Percentiles rank a stretch among this genome's conserved stretches.
Evolutionary conservation across 306 rosid genomes (phyloP).

Genomic region (Casuarina cunninghamiana): DNA sequence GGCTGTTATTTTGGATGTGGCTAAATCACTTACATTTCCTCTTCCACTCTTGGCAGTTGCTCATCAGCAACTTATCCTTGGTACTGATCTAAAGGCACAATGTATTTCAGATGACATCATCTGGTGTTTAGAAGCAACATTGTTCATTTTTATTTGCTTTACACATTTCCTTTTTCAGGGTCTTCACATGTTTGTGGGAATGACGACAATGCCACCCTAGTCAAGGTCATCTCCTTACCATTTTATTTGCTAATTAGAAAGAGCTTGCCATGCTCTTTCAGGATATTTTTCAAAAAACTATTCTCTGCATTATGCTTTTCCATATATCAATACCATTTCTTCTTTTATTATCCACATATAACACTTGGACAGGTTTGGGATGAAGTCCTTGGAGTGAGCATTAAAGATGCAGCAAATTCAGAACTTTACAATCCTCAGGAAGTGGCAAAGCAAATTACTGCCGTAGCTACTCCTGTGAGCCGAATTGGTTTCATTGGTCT

Average conservation of each 20-base stretch:
- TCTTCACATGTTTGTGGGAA: slow-evolving; percentile 45
- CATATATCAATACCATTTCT: background rate
- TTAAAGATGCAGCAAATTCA: slow-evolving; percentile 66
- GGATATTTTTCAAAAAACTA: slow-evolving; percentile 12
- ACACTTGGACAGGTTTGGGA: slow-evolving; percentile 64
- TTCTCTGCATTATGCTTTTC: slow-evolving; percentile 4
- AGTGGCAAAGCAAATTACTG: slow-evolving; percentile 56
- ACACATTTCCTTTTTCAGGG: slow-evolving; percentile 50
- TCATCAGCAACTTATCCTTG: slow-evolving; percentile 83
- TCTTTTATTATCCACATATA: slow-evolving; percentile 2
- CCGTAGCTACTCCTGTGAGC: slow-evolving; percentile 45
- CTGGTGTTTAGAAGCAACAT: slow-evolving; percentile 26
- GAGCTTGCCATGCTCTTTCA: background rate
- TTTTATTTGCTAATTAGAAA: slow-evolving; percentile 18
- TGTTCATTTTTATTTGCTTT: slow-evolving; percentile 26
- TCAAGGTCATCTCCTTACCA: slow-evolving; percentile 52
- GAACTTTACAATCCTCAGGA: slow-evolving; percentile 68
- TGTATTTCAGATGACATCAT: slow-evolving; percentile 12
- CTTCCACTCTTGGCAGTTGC: slow-evolving; percentile 82
- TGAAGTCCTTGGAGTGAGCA: slow-evolving; percentile 62
- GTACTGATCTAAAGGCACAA: slow-evolving; percentile 40
- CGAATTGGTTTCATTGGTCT: slow-evolving; percentile 93
- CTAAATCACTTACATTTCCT: slow-evolving; percentile 81
- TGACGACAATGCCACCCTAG: slow-evolving; percentile 42
- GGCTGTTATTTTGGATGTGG: slow-evolving; percentile 70